Evolutionary conservation across 176 grass and related monocot species (phyloP).

Genomic region (Oryza punctata): DNA sequence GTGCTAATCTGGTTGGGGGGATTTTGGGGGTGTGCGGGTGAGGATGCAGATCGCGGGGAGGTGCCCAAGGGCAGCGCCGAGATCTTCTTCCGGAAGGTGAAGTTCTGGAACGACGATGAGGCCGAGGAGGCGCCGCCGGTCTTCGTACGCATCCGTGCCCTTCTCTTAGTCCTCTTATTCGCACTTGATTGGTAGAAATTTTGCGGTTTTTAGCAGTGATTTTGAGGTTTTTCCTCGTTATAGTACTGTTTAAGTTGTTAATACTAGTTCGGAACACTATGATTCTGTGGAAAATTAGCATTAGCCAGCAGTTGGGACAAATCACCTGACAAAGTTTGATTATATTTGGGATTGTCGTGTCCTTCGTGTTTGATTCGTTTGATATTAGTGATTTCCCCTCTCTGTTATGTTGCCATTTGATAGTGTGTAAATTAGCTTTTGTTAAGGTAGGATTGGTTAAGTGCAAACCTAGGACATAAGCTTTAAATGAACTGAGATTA

Average conservation of each 20-base stretch:
- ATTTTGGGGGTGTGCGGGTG: not conserved
- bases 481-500: slow-evolving; percentile 5
- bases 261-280: not conserved
- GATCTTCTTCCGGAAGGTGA: slow-evolving; percentile 99
- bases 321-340: not conserved
- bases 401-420: not conserved
- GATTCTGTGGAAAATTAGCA: not conserved
- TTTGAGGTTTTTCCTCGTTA: not conserved
- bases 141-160: slow-evolving; percentile 64
- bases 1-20: slow-evolving; percentile 1
- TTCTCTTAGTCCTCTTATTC: not conserved
- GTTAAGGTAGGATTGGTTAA: not conserved
- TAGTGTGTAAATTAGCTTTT: not conserved
- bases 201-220: not conserved
- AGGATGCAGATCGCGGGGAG: slow-evolving; percentile 81
- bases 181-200: not conserved
- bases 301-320: not conserved
- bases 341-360: not conserved
- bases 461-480: not conserved
- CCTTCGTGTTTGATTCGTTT: not conserved
- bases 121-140: slow-evolving; percentile 95
- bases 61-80: slow-evolving; percentile 97
- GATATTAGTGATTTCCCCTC: not conserved
- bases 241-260: not conserved
- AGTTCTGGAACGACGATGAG: slow-evolving; percentile 99